Evolutionary conservation across 2,329 filamentous ascomycete species (phyloP), one percentile per base, ranked within the genome.

Genomic region (Fusarium caatingaense): DNA sequence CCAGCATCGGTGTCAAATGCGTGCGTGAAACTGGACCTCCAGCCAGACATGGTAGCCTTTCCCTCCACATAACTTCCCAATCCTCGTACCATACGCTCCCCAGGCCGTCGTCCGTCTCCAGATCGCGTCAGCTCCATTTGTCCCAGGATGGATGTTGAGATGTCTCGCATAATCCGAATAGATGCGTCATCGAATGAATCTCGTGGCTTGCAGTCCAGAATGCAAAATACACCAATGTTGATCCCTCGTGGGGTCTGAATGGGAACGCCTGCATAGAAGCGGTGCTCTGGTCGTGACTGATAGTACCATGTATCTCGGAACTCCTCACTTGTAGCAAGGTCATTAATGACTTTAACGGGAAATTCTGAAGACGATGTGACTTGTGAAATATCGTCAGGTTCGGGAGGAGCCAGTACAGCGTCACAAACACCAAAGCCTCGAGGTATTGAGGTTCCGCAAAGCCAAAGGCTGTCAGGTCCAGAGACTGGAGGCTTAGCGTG

Each of bases 251-350:
- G 76, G 0, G 80, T 79, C 2, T 77, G 76, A 6, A 84, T 82
- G 1, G 82, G 82, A 0, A 83, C 78, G 1, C 76, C 81, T 0
- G 81, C 78, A 44, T 83, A 84, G 65, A 84, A 84, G 0, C 75
- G 73, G 30, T 75, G 67, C 5, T 62, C 60, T 0, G 72, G 70
- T n/a, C 75, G 71, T 2, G 49, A 23, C 10, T 59, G 60, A 20
- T 73, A 74, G 11, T 72, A 77, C 7, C 44, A 67, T 66, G 40
- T 44, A 71, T 71, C 21, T 54, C 34, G n/a, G 60, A 61, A 55
- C 78, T 81, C 5, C 5, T 69, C 41, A 30, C 82, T 77, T 2
- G 42, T 30, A 4, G 66, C 56, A 1, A 84, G 68, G 49, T 84
- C 78, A 1, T 71, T 63, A 11, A 82, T 62, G 1, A 81, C 60